phyloP scores from a whole-genome alignment of 2,329 filamentous ascomycete species.

The Exophiala lecanii-corni region DNA sequence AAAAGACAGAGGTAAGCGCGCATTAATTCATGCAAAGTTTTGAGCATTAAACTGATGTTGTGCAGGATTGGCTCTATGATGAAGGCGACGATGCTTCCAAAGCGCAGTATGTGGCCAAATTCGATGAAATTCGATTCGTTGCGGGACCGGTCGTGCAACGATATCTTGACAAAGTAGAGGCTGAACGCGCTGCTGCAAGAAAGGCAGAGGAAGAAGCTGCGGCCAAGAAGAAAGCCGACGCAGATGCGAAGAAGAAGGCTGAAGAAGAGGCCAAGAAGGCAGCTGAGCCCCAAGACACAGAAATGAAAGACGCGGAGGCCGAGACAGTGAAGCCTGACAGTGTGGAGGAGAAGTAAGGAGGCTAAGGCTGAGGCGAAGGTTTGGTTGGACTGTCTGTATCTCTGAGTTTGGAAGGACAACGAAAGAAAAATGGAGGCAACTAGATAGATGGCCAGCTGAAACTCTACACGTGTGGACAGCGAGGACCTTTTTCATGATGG shows the following conservation, averaged over 20 bases:
- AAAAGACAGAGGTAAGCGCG: constrained; percentile 71
- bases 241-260: constrained; percentile 72
- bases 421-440: not conserved
- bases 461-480: too few relatives aligned
- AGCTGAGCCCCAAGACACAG: constrained; percentile 41
- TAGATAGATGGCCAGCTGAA: too few relatives aligned
- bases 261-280: constrained; percentile 62
- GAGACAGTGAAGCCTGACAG: constrained; percentile 35
- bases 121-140: constrained; percentile 88
- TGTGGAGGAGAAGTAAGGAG: constrained; percentile 27
- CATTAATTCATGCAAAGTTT: not conserved
- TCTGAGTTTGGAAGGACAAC: not conserved
- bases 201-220: constrained; percentile 62
- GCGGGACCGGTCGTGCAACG: constrained; percentile 89
- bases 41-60: constrained; percentile 24
- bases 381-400: not conserved
- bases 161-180: constrained; percentile 90
- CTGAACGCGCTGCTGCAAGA: constrained; percentile 70
- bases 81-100: constrained; percentile 94
- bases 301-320: constrained; percentile 58
- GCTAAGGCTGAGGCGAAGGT: not conserved
- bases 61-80: constrained; percentile 94
- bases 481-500: constrained; percentile 6
- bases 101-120: constrained; percentile 88
- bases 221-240: constrained; percentile 58